Evolutionary conservation across 1,284 basidiomycete species (phyloP).

Genomic region (Pseudozyma sp.): DNA sequence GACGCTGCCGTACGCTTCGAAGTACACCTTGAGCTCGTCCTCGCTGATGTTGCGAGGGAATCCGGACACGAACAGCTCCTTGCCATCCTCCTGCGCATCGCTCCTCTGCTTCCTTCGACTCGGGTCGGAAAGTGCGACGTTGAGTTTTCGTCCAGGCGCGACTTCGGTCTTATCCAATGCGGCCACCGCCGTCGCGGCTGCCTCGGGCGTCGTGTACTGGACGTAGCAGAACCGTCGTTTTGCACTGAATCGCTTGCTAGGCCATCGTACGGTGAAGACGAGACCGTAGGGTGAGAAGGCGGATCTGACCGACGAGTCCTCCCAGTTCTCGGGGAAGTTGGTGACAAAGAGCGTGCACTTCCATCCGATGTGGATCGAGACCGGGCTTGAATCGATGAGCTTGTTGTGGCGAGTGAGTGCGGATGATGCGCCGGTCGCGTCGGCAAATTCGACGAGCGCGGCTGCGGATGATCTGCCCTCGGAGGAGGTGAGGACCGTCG

Average conservation of each 20-base stretch:
- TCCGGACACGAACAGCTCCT: constrained; percentile 86
- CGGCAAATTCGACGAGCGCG: constrained; percentile 70
- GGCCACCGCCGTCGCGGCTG: constrained; percentile 80
- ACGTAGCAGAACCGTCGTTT: constrained; percentile 94
- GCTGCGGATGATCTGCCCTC: constrained; percentile 53
- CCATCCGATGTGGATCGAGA: constrained; percentile 89
- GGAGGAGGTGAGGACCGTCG: constrained; percentile 28
- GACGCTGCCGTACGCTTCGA: constrained; percentile 79
- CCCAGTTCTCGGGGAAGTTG: constrained; percentile 89
- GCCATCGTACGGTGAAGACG: constrained; percentile 96
- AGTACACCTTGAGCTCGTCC: constrained; percentile 80
- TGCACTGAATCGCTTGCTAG: constrained; percentile 92
- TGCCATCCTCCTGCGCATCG: constrained; percentile 81
- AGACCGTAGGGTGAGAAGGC: constrained; percentile 86
- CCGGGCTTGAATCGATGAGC: constrained; percentile 74
- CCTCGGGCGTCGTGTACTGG: constrained; percentile 86
- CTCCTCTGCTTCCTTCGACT: constrained; percentile 85
- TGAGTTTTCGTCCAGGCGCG: constrained; percentile 74
- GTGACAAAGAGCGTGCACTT: constrained; percentile 94
- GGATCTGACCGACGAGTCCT: constrained; percentile 79
- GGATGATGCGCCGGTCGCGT: constrained; percentile 74
- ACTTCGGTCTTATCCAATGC: constrained; percentile 82
- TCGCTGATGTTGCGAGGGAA: constrained; percentile 80
- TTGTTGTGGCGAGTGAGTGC: constrained; percentile 95
- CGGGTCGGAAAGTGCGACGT: constrained; percentile 90